These are phyloP conservation scores for Myriosclerotinia curreyana DNA, from an alignment of 2,329 filamentous ascomycete species.

Conservation along the genomic window DNA sequence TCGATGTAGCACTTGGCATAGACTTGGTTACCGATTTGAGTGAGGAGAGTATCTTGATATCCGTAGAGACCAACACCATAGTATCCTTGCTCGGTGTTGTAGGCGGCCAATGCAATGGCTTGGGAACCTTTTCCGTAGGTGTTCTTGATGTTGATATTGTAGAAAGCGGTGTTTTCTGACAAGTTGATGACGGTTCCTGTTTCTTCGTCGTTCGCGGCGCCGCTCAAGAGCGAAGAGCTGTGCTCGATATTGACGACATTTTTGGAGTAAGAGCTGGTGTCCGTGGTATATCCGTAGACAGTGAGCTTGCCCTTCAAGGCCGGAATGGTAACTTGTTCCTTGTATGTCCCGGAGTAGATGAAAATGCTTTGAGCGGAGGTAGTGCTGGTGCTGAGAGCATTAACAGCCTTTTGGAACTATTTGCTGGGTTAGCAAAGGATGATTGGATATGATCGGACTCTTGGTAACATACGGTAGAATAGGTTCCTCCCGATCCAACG, in stretches of 20 bases:
- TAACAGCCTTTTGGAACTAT: slow-evolving; percentile 49
- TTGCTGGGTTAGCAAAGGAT: slow-evolving; percentile 18
- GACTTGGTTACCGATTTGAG: slow-evolving; percentile 51
- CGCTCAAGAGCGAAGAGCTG: slow-evolving; percentile 43
- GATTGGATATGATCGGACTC: neutral
- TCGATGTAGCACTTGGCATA: slow-evolving; percentile 56
- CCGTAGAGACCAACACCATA: slow-evolving; percentile 55
- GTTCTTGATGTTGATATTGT: slow-evolving; percentile 59
- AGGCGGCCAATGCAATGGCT: slow-evolving; percentile 53
- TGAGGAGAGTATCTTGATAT: slow-evolving; percentile 55
- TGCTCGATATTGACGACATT: slow-evolving; percentile 51
- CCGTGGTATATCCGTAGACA: slow-evolving; percentile 53
- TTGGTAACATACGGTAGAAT: slow-evolving; percentile 42
- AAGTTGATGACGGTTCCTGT: slow-evolving; percentile 37
- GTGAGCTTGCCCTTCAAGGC: slow-evolving; percentile 47
- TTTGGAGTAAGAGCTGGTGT: slow-evolving; percentile 45
- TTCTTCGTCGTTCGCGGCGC: slow-evolving; percentile 45
- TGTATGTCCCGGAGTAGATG: slow-evolving; percentile 55
- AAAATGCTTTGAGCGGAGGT: slow-evolving; percentile 52
- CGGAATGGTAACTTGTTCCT: slow-evolving; percentile 55
- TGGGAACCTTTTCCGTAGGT: slow-evolving; percentile 49
- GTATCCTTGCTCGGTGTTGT: slow-evolving; percentile 52
- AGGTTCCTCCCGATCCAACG: slow-evolving; percentile 45
- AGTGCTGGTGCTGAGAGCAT: slow-evolving; percentile 48
- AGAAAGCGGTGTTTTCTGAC: slow-evolving; percentile 51